Conservation (phyloP, 495 filamentous ascomycete genomes). For the Aspergillus leporis region DNA sequence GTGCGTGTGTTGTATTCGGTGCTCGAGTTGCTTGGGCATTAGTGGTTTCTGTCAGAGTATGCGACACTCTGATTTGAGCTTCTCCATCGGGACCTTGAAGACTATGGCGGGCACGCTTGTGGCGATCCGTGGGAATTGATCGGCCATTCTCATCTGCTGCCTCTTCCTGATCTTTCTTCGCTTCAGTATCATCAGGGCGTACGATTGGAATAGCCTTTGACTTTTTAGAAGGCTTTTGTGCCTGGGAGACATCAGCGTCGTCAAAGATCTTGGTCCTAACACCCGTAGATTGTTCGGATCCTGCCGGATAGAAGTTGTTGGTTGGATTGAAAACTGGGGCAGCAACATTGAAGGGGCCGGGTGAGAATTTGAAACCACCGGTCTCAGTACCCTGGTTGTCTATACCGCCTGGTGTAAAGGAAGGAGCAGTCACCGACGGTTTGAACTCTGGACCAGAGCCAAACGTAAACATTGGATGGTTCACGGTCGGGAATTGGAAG, state of each 20-base stretch:
- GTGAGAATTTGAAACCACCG: constrained; percentile 73
- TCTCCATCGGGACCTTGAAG: constrained; percentile 65
- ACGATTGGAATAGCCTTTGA: constrained; percentile 85
- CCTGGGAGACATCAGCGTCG: constrained; percentile 67
- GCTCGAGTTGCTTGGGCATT: constrained; percentile 39
- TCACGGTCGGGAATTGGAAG: constrained; percentile 51
- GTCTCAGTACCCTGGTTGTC: constrained; percentile 22
- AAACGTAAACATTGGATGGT: constrained; percentile 33
- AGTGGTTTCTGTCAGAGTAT: constrained; percentile 42
- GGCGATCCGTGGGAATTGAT: constrained; percentile 50
- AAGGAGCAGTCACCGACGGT: constrained; percentile 54
- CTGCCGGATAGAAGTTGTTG: constrained; percentile 29
- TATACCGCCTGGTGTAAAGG: constrained; percentile 64
- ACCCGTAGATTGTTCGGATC: constrained; percentile 24
- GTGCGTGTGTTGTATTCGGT: constrained; percentile 22
- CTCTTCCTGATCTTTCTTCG: constrained; percentile 46
- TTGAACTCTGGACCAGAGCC: constrained; percentile 29
- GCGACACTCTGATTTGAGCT: constrained; percentile 67
- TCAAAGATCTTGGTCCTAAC: constrained; percentile 66
- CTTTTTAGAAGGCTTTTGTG: constrained; percentile 61
- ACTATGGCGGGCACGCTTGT: constrained; percentile 69
- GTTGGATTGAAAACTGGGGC: constrained; percentile 77
- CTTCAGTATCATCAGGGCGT: constrained; percentile 56
- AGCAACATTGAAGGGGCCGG: constrained; percentile 75
- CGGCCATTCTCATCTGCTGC: constrained; percentile 42